Evolutionary conservation across 305 asterid species (phyloP).

Genomic region (Fraxinus greggii): DNA sequence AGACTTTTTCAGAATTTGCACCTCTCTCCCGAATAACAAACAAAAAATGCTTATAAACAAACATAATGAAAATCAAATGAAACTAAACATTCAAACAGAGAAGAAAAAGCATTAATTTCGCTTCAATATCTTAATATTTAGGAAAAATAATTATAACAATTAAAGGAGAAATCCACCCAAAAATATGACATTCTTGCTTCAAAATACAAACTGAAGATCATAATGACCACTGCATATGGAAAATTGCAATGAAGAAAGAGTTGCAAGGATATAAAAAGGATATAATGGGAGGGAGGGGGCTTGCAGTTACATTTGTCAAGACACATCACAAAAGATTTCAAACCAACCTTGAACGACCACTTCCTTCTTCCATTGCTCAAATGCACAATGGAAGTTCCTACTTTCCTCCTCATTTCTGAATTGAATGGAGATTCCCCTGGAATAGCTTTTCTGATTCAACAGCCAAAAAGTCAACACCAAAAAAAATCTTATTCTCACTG

Average conservation of each 20-base stretch:
- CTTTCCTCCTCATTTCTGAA: constrained; percentile 89
- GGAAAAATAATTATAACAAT: not conserved
- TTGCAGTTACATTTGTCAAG: constrained; percentile 17
- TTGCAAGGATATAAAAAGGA: constrained; percentile 15
- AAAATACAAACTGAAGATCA: not conserved
- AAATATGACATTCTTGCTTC: not conserved
- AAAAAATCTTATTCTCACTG: constrained; percentile 23
- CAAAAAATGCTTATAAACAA: not conserved
- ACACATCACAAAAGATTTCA: constrained; percentile 25
- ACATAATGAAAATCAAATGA: not conserved
- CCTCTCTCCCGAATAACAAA: not conserved
- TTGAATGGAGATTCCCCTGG: constrained; percentile 83
- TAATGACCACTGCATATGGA: not conserved
- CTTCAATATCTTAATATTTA: not conserved
- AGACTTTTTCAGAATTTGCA: not conserved
- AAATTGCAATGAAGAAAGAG: constrained; percentile 1
- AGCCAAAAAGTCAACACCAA: constrained; percentile 34
- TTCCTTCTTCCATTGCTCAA: constrained; percentile 91
- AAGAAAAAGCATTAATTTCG: not conserved
- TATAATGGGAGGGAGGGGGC: not conserved
- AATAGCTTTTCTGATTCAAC: constrained; percentile 78
- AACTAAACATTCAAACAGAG: not conserved
- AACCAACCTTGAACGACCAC: constrained; percentile 76
- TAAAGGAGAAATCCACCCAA: not conserved
- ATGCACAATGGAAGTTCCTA: constrained; percentile 86